A percentile compares a stretch with the other conserved stretches of the same genome.
Evolutionary conservation across 768 basidiomycete species (phyloP).

Genomic region (Multifurca ochricompacta): DNA sequence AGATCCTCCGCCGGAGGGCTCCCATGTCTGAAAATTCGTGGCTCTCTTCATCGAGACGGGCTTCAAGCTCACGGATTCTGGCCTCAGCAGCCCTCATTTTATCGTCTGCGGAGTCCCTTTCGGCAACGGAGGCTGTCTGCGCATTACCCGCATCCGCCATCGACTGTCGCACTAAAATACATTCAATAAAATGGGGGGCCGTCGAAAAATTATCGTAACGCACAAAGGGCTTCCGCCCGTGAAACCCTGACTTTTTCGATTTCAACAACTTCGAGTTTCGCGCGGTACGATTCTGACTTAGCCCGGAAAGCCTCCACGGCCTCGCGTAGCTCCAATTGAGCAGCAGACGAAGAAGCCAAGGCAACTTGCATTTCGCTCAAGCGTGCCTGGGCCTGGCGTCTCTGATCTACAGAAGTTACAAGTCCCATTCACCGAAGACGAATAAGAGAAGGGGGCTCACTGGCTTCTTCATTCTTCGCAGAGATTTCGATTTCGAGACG

Average conservation of each 20-base stretch:
- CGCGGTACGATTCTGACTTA: conserved; percentile 51
- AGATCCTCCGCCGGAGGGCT: conserved; percentile 55
- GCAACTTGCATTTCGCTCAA: conserved; percentile 59
- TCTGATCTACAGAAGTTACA: conserved; percentile 36
- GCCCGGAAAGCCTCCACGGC: conserved; percentile 58
- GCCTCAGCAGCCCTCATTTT: conserved; percentile 43
- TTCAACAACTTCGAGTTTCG: conserved; percentile 59
- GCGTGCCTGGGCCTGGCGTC: conserved; percentile 49
- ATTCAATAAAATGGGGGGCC: neutral
- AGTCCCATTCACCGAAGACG: neutral
- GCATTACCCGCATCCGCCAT: conserved; percentile 56
- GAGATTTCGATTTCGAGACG: conserved; percentile 45
- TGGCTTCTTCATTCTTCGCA: conserved; percentile 49
- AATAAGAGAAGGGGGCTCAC: conserved; percentile 31
- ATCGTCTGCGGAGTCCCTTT: conserved; percentile 45
- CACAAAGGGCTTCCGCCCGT: conserved; percentile 58
- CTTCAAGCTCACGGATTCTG: conserved; percentile 50
- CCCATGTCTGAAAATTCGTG: conserved; percentile 59
- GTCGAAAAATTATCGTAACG: conserved; percentile 11
- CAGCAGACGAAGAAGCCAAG: conserved; percentile 48
- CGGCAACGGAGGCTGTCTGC: conserved; percentile 41
- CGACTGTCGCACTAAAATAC: conserved; percentile 45
- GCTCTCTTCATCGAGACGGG: conserved; percentile 59
- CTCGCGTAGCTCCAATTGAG: conserved; percentile 58
- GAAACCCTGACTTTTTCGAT: conserved; percentile 58